Evolutionary conservation across 768 basidiomycete genomes (phyloP), one percentile per base, ranked within the genome.

Genomic region (Leucosporidium yakuticum): DNA sequence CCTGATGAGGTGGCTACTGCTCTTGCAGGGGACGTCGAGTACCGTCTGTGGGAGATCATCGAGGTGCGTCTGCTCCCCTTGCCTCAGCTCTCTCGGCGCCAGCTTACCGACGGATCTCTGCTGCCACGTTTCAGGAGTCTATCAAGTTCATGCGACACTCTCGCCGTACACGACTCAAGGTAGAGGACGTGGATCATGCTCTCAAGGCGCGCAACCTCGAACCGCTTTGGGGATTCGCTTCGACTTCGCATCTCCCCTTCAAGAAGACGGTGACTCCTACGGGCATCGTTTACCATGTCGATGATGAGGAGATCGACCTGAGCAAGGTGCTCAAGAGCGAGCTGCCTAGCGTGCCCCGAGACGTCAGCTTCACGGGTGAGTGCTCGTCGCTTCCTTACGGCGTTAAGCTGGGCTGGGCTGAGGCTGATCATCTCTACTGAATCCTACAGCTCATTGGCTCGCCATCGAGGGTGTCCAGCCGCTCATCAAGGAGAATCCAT

Each of bases 391-490:
- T 15, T 69, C 67, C 31, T 48, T 31, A 25, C 14, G 50, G 50
- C n/a, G n/a, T n/a, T n/a, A n/a, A 51, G 50, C n/a, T 15, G n/a
- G 15, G 21, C n/a, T n/a, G 57, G 21, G 47, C 47, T 9, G 27
- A 32, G 47, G 60, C 60, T 39, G 31, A 14, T 25, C n/a, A n/a
- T n/a, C n/a, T n/a, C 31, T 66, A 77, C 4, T 78, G 78, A 17
- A 75, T 72, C 39, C 76, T 74, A 74, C 77, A 76, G 94, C 96
- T 3, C 96, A 99, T 77, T 99, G 96, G 96, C 83, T 99, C 39
- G 94, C 94, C 0, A 92, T 99, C 49, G 96, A 99, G 74, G 96
- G 96, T 31, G 89, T 99, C 19, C 96, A 98, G 76, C 94, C 95
- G 0, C 84, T 91, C n/a, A 89, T 95, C 60, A 90, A 91, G 19